A percentile compares a stretch with the other conserved stretches of the same genome.
Conservation (phyloP, 106 monocot genomes). For the Dioscorea zingiberensis region DNA sequence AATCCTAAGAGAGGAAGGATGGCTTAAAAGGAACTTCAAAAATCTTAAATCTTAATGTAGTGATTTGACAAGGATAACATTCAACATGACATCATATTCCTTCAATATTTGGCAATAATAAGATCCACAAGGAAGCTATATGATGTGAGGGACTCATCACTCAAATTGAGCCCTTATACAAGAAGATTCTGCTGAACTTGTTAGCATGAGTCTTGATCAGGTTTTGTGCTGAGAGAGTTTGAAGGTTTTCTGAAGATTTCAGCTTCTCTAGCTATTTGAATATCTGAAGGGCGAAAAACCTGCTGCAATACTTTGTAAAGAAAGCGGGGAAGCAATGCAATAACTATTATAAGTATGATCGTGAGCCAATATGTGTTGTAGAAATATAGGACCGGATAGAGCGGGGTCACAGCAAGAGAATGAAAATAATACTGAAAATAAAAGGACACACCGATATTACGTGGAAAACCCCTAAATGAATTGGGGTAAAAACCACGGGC, state of each 20-base stretch:
- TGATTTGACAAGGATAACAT: too few relatives aligned
- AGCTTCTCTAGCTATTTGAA: constrained; percentile 96
- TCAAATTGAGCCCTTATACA: neutral
- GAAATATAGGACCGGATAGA: too few relatives aligned
- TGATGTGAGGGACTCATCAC: neutral
- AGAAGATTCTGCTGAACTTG: constrained; percentile 4
- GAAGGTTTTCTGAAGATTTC: constrained; percentile 52
- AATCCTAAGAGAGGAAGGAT: too few relatives aligned
- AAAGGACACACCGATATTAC: too few relatives aligned
- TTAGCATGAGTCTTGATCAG: constrained; percentile 40
- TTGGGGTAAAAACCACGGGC: too few relatives aligned
- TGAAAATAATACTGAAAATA: too few relatives aligned
- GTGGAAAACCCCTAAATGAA: too few relatives aligned
- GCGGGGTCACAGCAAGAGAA: too few relatives aligned
- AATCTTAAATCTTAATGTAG: too few relatives aligned
- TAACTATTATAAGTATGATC: constrained; percentile 63
- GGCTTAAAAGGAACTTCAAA: too few relatives aligned
- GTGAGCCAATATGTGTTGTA: constrained; percentile 82
- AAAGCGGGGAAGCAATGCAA: constrained; percentile 88
- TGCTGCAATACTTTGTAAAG: constrained; percentile 72
- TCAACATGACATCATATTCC: too few relatives aligned
- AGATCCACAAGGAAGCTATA: constrained; percentile 1
- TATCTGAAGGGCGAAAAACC: constrained; percentile 80
- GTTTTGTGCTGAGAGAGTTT: constrained; percentile 17
- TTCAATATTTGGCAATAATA: neutral